These are phyloP conservation scores for Kingdonia uniflora DNA, from an alignment of 164 flowering plant species.

Conservation along the genomic window DNA sequence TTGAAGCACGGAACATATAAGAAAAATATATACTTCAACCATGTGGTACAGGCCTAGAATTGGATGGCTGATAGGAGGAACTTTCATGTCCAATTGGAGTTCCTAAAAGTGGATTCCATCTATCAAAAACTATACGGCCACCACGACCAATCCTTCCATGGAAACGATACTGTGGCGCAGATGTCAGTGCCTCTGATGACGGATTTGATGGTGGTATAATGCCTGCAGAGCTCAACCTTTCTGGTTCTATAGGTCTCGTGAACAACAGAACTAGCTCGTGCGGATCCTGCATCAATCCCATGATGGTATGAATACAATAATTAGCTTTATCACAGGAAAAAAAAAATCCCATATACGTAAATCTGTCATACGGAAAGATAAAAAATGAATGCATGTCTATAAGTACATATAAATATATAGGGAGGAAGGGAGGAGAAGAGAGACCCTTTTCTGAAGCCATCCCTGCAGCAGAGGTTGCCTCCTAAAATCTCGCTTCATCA, in stretches of 20 bases:
- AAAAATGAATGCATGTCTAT: neutral
- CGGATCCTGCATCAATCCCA: slow-evolving; percentile 60
- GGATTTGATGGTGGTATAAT: slow-evolving; percentile 52
- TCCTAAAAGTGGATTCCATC: slow-evolving; percentile 75
- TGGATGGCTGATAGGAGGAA: slow-evolving; percentile 31
- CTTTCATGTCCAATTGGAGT: slow-evolving; percentile 45
- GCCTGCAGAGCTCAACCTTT: slow-evolving; percentile 70
- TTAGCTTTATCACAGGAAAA: neutral
- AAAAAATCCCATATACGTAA: neutral
- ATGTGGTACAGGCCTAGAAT: slow-evolving; percentile 28
- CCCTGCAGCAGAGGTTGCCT: slow-evolving; percentile 40
- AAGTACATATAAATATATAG: neutral
- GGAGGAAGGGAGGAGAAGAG: neutral
- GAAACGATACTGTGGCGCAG: slow-evolving; percentile 29
- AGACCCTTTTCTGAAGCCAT: slow-evolving; percentile 81
- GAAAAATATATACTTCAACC: slow-evolving; percentile 17
- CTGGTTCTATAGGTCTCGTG: slow-evolving; percentile 73
- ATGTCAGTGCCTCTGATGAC: slow-evolving; percentile 24
- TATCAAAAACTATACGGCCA: slow-evolving; percentile 80
- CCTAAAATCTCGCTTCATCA: slow-evolving; percentile 54
- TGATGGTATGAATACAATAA: neutral
- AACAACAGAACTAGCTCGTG: slow-evolving; percentile 72
- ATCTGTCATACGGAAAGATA: neutral
- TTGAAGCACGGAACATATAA: too few species aligned
- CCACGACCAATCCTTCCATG: slow-evolving; percentile 94